Evolutionary conservation across 1,139 yeast species (phyloP).

Genomic region (Sugiyamaella xylanicola): DNA sequence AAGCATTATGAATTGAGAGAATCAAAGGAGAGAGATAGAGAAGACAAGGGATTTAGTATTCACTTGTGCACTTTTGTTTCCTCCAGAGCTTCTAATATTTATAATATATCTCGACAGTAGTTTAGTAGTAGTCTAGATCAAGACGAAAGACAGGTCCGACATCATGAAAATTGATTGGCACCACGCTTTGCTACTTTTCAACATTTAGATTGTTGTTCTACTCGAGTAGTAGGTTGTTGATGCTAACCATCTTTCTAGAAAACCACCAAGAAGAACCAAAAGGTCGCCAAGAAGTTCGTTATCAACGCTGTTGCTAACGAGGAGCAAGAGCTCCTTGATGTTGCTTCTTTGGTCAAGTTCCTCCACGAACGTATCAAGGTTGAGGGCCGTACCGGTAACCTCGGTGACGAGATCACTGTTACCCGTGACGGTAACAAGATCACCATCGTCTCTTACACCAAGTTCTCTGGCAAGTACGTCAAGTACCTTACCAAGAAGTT

Average conservation of each 20-base stretch:
- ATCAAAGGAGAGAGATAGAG: conserved; percentile 27
- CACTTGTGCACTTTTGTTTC: conserved; percentile 32
- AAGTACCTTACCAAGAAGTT: conserved; percentile 99
- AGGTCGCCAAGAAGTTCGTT: conserved; percentile 78
- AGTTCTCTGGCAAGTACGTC: conserved; percentile 99
- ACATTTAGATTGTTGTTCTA: conserved; percentile 29
- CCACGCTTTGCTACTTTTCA: conserved; percentile 32
- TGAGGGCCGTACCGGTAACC: conserved; percentile 94
- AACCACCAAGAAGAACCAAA: conserved; percentile 52
- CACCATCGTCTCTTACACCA: conserved; percentile 86
- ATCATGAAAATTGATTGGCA: conserved; percentile 21
- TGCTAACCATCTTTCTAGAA: conserved; percentile 50
- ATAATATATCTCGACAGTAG: neutral
- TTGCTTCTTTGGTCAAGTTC: conserved; percentile 96
- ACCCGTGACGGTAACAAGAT: conserved; percentile 79
- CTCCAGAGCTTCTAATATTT: conserved; percentile 27
- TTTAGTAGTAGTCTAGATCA: conserved; percentile 12
- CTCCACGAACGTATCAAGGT: conserved; percentile 99
- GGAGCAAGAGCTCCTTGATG: conserved; percentile 91
- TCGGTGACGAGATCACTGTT: conserved; percentile 92
- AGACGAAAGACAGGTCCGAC: conserved; percentile 4
- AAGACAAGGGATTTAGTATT: conserved; percentile 33
- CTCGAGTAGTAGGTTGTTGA: conserved; percentile 48
- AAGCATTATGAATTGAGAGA: conserved; percentile 15
- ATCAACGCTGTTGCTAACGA: conserved; percentile 98